Evolutionary conservation across 257 asterid species (phyloP), one percentile per base, ranked within the genome.

Genomic region (Lycium ferocissimum): DNA sequence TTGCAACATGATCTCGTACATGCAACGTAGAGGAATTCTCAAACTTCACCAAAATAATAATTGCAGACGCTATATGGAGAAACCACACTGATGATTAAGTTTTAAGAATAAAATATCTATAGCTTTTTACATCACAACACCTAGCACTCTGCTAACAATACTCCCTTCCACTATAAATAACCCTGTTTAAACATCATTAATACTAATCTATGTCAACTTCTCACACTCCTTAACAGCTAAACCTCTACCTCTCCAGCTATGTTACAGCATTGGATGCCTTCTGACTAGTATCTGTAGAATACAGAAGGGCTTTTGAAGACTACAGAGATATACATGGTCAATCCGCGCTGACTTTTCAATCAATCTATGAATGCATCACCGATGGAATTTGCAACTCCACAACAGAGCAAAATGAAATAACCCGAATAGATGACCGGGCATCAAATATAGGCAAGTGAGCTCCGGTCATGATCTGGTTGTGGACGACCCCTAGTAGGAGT

Each of bases 401-500:
- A 35, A 22, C 26, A 79, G 33, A 8, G 51, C 6, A 54, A 8
- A 37, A 10, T 58, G 51, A 37, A 45, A 45, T 65, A 43, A 11
- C 63, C 26, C 45, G 49, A 70, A 20, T 10, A 22, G 53, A 49
- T 73, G 66, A 76, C 66, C 22, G 18, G 6, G 62, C 8, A 9
- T 92, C 90, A 96, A 84, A 96, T 96, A 85, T 96, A 95, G 84
- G 98, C 98, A 43, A 96, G 98, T 66, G 99, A 96, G 85, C 87
- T 90, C 54, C 99, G 93, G 86, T 96, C 98, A 37, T 83, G 97
- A 51, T 95, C 95, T 14, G 98, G 98, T 86, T 96, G 99, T 17
- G 99, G 99, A 20, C 96, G 97, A 17, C 99, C 99, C 86, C 99
- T 90, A 0, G 98, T 96, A 14, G 99, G 98, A 56, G 99, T 96